A percentile compares a stretch with the other conserved stretches of the same genome.
Evolutionary conservation across 1,284 basidiomycete species (phyloP).

Genomic region (Ganoderma lucidum): DNA sequence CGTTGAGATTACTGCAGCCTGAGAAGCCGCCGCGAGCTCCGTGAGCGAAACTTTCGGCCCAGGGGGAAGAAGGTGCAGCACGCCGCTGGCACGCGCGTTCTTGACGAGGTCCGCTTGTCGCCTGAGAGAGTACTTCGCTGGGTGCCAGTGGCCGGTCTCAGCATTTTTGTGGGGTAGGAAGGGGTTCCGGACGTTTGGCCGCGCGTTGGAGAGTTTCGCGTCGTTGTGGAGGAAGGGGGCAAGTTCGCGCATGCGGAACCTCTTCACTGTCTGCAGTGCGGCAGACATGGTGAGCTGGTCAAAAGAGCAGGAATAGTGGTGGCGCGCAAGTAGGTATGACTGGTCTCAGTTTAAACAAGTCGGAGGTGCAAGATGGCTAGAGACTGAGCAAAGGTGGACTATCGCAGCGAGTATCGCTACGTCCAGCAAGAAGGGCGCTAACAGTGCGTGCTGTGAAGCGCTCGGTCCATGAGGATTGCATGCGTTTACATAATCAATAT

Average conservation of each 20-base stretch:
- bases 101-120: constrained; percentile 82
- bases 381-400: background rate
- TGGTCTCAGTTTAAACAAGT: background rate
- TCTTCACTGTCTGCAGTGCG: constrained; percentile 40
- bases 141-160: constrained; percentile 69
- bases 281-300: constrained; percentile 21
- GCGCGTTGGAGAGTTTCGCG: constrained; percentile 17
- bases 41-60: constrained; percentile 58
- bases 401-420: no score
- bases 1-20: constrained; percentile 2
- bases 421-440: background rate
- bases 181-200: constrained; percentile 56
- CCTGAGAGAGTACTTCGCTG: constrained; percentile 73
- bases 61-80: constrained; percentile 67
- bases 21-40: constrained; percentile 28
- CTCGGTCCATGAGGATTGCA: constrained; percentile 4
- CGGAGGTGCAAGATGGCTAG: background rate
- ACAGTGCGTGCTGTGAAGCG: background rate
- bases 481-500: constrained; percentile 23
- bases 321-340: background rate
- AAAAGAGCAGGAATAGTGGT: background rate
- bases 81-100: constrained; percentile 61
- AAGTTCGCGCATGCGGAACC: constrained; percentile 43
- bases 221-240: constrained; percentile 23
- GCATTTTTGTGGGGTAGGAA: constrained; percentile 71